phyloP scores from a whole-genome alignment of 257 asterid genomes.

The Ilex asprella region DNA sequence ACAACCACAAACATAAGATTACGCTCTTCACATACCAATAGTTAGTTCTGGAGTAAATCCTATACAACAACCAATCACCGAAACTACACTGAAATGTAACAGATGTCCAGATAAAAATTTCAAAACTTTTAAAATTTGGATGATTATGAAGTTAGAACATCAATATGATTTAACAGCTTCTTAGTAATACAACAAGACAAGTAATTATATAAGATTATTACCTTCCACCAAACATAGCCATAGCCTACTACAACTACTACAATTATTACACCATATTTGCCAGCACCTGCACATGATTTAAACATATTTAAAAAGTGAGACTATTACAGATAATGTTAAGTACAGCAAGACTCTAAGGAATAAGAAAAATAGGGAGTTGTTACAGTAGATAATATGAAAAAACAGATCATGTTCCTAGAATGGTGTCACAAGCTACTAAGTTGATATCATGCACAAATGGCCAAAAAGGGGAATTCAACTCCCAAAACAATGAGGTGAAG shows the following conservation, averaged over 20 bases:
- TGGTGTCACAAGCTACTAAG: too few species aligned
- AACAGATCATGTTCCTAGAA: too few species aligned
- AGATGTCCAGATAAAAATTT: too few species aligned
- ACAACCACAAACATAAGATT: too few species aligned
- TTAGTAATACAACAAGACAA: not conserved
- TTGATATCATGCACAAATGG: too few species aligned
- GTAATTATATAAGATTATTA: constrained; percentile 22
- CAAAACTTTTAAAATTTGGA: not conserved
- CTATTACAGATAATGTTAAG: not conserved
- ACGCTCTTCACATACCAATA: too few species aligned
- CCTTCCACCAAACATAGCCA: constrained; percentile 99
- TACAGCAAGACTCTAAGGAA: constrained; percentile 1
- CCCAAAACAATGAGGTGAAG: too few species aligned
- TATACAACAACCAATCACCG: too few species aligned
- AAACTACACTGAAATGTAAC: too few species aligned
- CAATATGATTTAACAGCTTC: not conserved
- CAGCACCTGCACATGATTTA: constrained; percentile 51
- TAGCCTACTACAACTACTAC: constrained; percentile 73
- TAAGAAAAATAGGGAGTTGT: not conserved
- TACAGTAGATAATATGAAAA: not conserved
- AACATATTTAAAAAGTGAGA: constrained; percentile 4
- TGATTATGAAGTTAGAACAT: not conserved
- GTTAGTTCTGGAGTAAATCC: too few species aligned
- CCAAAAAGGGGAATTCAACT: too few species aligned
- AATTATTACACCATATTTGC: constrained; percentile 57